Base-by-base conservation (phyloP, 441 rosid genomes). In the Euphorbia celastroides region DNA sequence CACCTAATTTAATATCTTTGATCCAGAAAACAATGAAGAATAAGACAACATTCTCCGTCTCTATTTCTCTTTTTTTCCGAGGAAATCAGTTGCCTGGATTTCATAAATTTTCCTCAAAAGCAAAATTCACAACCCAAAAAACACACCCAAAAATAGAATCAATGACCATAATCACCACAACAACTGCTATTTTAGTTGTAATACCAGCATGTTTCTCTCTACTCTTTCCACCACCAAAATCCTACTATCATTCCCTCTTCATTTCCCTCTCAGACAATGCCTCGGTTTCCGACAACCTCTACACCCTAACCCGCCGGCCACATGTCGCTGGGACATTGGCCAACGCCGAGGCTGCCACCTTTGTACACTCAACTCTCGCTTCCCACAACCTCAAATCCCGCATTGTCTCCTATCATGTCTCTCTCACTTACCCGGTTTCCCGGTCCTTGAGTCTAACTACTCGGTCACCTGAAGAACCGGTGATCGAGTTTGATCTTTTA, bases 301-400 rank as follows among this genome's bases (percentile, higher is more conserved):
- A 75, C 51, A 75, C 72, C 75, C 95, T 92, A 83, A 89, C 93
- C 59, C 89, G 82, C 74, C 82, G 86, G 32, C 96, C 98, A 5
- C 95, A 89, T 36, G 86, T 83, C 3, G 93, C 96, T 5, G 95
- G 96, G 58, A 73, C 96, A 0, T 59, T 61, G 52, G 95, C 95
- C 75, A 89, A 89, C 87, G 83, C 84, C 0, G 88, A 88, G 28
- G 79, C 81, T 5, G 93, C 93, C 0, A 66, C 81, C 64, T 86
- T 77, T 46, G 90, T 86, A 51, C 81, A 78, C 0, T 77, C 87
- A 31, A 57, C 70, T 22, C 81, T 90, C 69, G 23, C 71, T 28
- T 80, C 97, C 74, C 77, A 61, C 67, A 59, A 70, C 31, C 51
- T 88, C 65, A 46, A 75, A 68, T 31, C 90, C 14, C 88, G 60